A percentile compares a stretch with the other conserved stretches of the same genome.
Conservation (phyloP, 2,329 filamentous ascomycete species). For the Verticillium alfalfae region DNA sequence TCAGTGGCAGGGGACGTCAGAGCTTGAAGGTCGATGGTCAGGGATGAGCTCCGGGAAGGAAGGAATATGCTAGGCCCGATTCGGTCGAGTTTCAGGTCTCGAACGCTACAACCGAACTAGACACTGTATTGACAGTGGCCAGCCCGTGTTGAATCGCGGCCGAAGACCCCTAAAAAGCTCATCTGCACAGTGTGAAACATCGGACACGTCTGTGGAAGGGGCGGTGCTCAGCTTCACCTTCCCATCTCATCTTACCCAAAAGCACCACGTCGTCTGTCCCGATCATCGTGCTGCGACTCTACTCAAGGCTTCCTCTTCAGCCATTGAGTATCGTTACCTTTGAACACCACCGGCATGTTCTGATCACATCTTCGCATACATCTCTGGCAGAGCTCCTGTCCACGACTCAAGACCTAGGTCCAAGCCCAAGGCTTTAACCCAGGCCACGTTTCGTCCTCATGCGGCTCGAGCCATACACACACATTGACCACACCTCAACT, state of each 20-base stretch:
- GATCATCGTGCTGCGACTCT: not conserved
- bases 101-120: not conserved
- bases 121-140: not conserved
- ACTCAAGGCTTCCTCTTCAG: not conserved
- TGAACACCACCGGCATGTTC: not conserved
- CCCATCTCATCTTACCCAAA: not conserved
- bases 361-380: not conserved
- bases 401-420: not conserved
- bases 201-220: not conserved
- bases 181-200: not conserved
- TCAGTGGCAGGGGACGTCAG: not conserved
- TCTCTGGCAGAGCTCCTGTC: not conserved
- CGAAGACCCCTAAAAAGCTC: not conserved
- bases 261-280: not conserved
- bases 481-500: not conserved
- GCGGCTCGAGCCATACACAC: not conserved
- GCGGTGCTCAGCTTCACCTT: not conserved
- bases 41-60: not conserved
- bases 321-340: not conserved
- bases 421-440: not conserved
- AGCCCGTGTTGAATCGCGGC: not conserved
- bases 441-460: not conserved
- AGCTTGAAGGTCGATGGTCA: not conserved
- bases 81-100: not conserved
- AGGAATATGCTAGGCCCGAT: not conserved